These are phyloP conservation scores for Mortierella sp. DNA, from an alignment of 371 early-diverging fungal species.

Conservation along the genomic window DNA sequence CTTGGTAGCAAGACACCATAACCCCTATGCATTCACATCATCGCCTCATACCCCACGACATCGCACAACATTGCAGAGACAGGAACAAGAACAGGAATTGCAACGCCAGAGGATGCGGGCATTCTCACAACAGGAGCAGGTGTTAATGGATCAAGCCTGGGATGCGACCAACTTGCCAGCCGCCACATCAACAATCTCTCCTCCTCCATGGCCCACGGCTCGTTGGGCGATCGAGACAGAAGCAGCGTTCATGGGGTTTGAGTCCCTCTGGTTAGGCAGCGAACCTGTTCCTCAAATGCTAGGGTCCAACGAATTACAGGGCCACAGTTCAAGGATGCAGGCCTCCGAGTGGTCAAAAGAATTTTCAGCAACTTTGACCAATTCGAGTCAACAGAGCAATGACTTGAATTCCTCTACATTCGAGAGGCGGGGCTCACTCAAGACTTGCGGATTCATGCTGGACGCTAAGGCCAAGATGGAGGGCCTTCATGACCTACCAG, in stretches of 20 bases:
- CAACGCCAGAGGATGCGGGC: slow-evolving; percentile 13
- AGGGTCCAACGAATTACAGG: not conserved
- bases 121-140: slow-evolving; percentile 43
- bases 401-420: not conserved
- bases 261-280: slow-evolving; percentile 12
- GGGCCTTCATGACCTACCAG: too few species aligned
- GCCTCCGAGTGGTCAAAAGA: not conserved
- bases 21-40: slow-evolving; percentile 13
- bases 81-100: slow-evolving; percentile 1
- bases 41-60: not conserved
- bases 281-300: not conserved
- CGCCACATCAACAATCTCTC: slow-evolving; percentile 18
- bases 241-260: slow-evolving; percentile 34
- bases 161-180: not conserved
- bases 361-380: not conserved
- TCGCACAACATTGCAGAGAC: not conserved
- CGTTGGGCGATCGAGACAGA: slow-evolving; percentile 42
- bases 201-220: slow-evolving; percentile 32
- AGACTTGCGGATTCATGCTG: slow-evolving; percentile 41
- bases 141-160: slow-evolving; percentile 24
- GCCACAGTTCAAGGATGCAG: too few species aligned
- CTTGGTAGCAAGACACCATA: slow-evolving; percentile 7
- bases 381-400: slow-evolving; percentile 1
- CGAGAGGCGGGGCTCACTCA: slow-evolving; percentile 18
- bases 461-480: slow-evolving; percentile 15